Conservation (phyloP, 192 early-diverging fungal genomes). For the Irineochytrium annulatum region DNA sequence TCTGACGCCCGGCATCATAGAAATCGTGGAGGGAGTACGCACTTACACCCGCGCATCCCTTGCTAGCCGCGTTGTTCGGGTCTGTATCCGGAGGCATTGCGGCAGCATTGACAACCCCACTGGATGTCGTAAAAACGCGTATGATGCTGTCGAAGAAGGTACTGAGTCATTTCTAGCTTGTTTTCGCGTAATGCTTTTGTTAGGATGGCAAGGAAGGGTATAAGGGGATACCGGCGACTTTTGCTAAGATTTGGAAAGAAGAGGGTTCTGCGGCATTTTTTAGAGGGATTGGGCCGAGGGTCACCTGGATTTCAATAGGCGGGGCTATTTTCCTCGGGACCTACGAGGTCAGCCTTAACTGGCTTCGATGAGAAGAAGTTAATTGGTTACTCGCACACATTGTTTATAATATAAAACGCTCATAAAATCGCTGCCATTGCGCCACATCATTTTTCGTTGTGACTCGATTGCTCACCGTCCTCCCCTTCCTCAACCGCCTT, state of each 20-base stretch:
- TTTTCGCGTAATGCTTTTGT: neutral
- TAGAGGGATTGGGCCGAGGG: slow-evolving; percentile 87
- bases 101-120: slow-evolving; percentile 85
- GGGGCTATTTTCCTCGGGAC: slow-evolving; percentile 93
- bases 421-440: neutral
- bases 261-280: slow-evolving; percentile 78
- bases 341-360: slow-evolving; percentile 64
- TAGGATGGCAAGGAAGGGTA: slow-evolving; percentile 48
- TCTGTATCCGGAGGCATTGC: slow-evolving; percentile 86
- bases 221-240: slow-evolving; percentile 64
- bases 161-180: slow-evolving; percentile 8
- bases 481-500: neutral
- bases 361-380: neutral
- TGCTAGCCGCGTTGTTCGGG: slow-evolving; percentile 83
- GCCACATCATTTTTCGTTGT: neutral
- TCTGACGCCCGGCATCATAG: slow-evolving; percentile 1
- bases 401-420: neutral
- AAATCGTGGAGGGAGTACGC: slow-evolving; percentile 28
- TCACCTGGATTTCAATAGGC: slow-evolving; percentile 93
- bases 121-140: slow-evolving; percentile 95
- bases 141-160: slow-evolving; percentile 88
- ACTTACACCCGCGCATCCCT: slow-evolving; percentile 55
- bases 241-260: slow-evolving; percentile 68
- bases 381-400: neutral
- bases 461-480: neutral